phyloP scores from a whole-genome alignment of 257 asterid genomes.

The Hygrophila difformis region DNA sequence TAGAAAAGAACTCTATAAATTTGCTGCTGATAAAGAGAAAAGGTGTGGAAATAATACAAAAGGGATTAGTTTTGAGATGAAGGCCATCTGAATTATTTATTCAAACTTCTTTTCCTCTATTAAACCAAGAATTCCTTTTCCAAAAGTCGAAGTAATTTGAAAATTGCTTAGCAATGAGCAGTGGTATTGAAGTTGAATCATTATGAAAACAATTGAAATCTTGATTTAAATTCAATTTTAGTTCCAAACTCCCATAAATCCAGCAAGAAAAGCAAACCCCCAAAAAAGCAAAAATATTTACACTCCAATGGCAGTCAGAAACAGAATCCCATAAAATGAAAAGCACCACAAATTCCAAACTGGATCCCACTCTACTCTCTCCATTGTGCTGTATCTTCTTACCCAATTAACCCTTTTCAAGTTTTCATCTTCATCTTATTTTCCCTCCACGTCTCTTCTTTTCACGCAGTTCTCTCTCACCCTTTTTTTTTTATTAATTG shows the following conservation, averaged over 20 bases:
- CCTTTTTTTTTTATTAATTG: conserved; percentile 9
- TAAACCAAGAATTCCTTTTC: too few relatives aligned
- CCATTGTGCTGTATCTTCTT: too few relatives aligned
- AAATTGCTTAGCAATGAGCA: too few relatives aligned
- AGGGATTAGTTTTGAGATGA: too few relatives aligned
- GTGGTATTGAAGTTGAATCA: too few relatives aligned
- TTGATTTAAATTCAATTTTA: conserved; percentile 11
- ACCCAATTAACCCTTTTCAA: conserved; percentile 11
- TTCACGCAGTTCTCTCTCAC: conserved; percentile 63
- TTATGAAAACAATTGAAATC: too few relatives aligned
- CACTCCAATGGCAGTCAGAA: conserved; percentile 25
- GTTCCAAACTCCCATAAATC: conserved; percentile 8
- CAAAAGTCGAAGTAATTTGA: too few relatives aligned
- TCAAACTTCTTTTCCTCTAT: too few relatives aligned
- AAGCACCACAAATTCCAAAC: background rate
- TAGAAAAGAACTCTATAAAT: too few relatives aligned
- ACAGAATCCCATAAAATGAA: conserved; percentile 21
- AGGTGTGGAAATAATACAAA: too few relatives aligned
- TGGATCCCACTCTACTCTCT: conserved; percentile 10
- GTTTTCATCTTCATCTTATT: conserved; percentile 18
- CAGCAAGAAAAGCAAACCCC: conserved; percentile 6
- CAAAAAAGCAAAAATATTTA: background rate
- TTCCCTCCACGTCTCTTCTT: conserved; percentile 40
- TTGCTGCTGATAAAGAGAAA: too few relatives aligned
- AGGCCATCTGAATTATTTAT: too few relatives aligned